A percentile compares a stretch with the other conserved stretches of the same genome.
Conservation (phyloP, 164 flowering plant species). For the Annona squamosa region DNA sequence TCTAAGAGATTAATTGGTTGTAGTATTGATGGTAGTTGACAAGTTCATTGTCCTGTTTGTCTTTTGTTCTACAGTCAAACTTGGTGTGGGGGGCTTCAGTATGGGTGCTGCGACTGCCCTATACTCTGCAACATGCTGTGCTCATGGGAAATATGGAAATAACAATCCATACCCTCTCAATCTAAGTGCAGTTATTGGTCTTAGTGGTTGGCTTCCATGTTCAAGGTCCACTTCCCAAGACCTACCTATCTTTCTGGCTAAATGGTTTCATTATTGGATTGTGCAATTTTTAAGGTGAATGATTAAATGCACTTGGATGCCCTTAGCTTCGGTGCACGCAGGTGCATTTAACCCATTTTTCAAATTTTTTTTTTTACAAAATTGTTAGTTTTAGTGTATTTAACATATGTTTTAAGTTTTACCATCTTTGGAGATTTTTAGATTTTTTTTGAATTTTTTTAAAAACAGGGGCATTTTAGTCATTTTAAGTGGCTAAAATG, state of each 20-base stretch:
- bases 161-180: conserved; percentile 61
- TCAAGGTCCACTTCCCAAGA: conserved; percentile 41
- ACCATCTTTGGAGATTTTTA: no score
- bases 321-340: no score
- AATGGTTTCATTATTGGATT: no score
- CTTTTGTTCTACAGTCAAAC: conserved; percentile 53
- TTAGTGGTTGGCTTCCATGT: conserved; percentile 98
- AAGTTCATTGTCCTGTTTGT: neutral
- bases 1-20: neutral
- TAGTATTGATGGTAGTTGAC: neutral
- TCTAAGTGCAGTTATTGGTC: conserved; percentile 71
- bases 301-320: no score
- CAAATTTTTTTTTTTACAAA: no score
- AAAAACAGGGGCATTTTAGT: no score
- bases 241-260: neutral
- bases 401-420: no score
- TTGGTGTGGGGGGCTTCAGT: conserved; percentile 96
- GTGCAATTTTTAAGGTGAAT: no score
- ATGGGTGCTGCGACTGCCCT: conserved; percentile 96
- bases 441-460: no score
- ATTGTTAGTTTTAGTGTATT: no score
- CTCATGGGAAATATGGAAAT: conserved; percentile 70
- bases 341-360: no score
- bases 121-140: conserved; percentile 81
- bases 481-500: no score